phyloP scores from a whole-genome alignment of 148 eudicot species.

The Rhododendron henanense region DNA sequence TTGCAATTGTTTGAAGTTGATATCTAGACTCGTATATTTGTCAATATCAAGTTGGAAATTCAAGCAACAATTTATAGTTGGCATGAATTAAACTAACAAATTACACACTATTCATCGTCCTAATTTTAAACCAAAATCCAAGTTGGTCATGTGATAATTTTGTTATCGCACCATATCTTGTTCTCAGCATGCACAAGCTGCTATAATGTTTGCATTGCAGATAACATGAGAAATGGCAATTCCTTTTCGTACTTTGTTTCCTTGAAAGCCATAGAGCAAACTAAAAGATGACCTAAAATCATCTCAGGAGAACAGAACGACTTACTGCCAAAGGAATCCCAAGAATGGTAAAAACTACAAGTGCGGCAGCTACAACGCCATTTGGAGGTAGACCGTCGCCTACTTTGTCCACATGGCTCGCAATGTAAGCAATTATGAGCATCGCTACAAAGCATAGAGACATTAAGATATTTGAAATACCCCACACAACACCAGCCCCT shows the following conservation, averaged over 20 bases:
- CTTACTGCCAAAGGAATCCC: slow-evolving; percentile 96
- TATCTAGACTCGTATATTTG: slow-evolving; percentile 1
- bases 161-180: background rate
- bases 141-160: background rate
- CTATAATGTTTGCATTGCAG: background rate
- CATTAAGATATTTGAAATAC: slow-evolving; percentile 83
- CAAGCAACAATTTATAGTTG: background rate
- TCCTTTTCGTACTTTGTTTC: background rate
- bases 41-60: background rate
- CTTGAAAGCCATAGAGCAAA: background rate
- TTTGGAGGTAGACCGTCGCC: slow-evolving; percentile 48
- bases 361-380: slow-evolving; percentile 74
- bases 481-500: slow-evolving; percentile 95
- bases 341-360: slow-evolving; percentile 67
- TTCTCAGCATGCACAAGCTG: background rate
- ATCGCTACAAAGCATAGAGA: slow-evolving; percentile 74
- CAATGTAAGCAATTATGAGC: slow-evolving; percentile 57
- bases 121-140: background rate
- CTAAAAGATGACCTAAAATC: background rate
- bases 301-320: slow-evolving; percentile 16
- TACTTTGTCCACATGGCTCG: slow-evolving; percentile 32
- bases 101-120: background rate
- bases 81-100: background rate
- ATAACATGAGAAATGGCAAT: background rate
- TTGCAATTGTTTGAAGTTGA: background rate